Base-by-base conservation (phyloP, 2,329 filamentous ascomycete species). In the Exophiala sp. region DNA sequence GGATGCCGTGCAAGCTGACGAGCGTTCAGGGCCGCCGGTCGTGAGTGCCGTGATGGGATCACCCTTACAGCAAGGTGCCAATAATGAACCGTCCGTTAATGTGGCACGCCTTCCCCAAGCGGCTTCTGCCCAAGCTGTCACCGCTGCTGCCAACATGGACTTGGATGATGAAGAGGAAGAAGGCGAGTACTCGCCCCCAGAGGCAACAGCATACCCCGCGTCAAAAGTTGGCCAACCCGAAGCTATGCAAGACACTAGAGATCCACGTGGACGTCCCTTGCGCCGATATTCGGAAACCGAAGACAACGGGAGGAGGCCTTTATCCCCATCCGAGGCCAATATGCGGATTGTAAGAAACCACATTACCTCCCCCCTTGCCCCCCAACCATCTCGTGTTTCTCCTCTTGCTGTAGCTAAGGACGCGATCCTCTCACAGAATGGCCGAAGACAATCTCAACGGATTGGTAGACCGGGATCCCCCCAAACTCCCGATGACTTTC, bases 261-360 rank as follows among this genome's bases (percentile, higher is more conserved):
- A 64, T 54, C 62, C 62, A 40, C 60, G 62, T 14, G 52, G 53
- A 24, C 61, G 62, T 24, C 62, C 53, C 24, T 39, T 64, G 46
- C 62, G 62, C 51, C 55, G 62, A 48, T 64, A 64, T 40, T 64
- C 62, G 29, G 62, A 64, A 41, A 29, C 56, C 42, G 62, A 62
- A 38, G 58, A 61, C 44, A 55, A 54, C 42, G 58, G 59, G 46
- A 54, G 50, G 34, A 52, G 61, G 46, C 51, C 57, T 43, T 36
- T 35, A 44, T 62, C 57, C 24, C 60, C 59, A 16, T 47, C 51
- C 10, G 60, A 60, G 44, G 47, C 71, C 49, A 71, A 81, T 47
- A 79, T 86, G 58, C 83, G 84, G 48, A 74, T 91, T 54, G 78
- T 91, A 63, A 83, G 84, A 65, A 85, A 84, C 62, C 86, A 91